phyloP scores from a whole-genome alignment of 2,329 filamentous ascomycete species.

The Microdochium paspali region DNA sequence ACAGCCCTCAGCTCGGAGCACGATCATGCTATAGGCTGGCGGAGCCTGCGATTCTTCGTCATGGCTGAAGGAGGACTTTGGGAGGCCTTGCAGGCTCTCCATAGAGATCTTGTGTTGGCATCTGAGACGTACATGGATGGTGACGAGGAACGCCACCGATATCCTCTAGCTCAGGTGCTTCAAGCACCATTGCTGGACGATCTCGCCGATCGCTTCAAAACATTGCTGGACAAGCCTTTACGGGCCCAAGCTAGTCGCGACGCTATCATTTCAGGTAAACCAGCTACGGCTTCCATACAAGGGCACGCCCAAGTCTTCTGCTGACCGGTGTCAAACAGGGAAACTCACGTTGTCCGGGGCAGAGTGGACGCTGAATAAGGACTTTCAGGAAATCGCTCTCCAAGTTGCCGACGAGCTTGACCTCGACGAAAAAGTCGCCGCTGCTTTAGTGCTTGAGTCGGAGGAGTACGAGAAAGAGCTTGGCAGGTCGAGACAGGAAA shows the following conservation, averaged over 20 bases:
- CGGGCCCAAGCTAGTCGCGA: slow-evolving; percentile 70
- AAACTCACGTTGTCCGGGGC: slow-evolving; percentile 64
- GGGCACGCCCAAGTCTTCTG: slow-evolving; percentile 1
- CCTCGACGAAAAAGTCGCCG: slow-evolving; percentile 81
- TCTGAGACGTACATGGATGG: slow-evolving; percentile 54
- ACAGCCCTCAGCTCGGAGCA: neutral
- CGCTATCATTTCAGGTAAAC: slow-evolving; percentile 56
- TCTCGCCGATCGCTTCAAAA: slow-evolving; percentile 57
- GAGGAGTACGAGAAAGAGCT: slow-evolving; percentile 59
- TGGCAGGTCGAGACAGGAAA: slow-evolving; percentile 65
- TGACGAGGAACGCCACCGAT: slow-evolving; percentile 55
- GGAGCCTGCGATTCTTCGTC: slow-evolving; percentile 20
- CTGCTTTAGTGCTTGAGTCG: slow-evolving; percentile 64
- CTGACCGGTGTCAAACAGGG: slow-evolving; percentile 37
- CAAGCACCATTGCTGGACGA: slow-evolving; percentile 42
- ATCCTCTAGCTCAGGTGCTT: slow-evolving; percentile 22
- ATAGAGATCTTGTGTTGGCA: slow-evolving; percentile 73
- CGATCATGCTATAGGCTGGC: slow-evolving; percentile 34
- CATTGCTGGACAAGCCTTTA: slow-evolving; percentile 63
- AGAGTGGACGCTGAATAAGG: slow-evolving; percentile 73
- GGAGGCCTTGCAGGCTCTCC: slow-evolving; percentile 72
- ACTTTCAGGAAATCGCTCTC: slow-evolving; percentile 76
- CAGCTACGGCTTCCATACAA: slow-evolving; percentile 1
- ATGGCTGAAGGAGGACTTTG: slow-evolving; percentile 71
- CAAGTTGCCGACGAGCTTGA: slow-evolving; percentile 81